Conservation (phyloP, 108 stramenopile species). For the Fistulifera pelliculosa region DNA sequence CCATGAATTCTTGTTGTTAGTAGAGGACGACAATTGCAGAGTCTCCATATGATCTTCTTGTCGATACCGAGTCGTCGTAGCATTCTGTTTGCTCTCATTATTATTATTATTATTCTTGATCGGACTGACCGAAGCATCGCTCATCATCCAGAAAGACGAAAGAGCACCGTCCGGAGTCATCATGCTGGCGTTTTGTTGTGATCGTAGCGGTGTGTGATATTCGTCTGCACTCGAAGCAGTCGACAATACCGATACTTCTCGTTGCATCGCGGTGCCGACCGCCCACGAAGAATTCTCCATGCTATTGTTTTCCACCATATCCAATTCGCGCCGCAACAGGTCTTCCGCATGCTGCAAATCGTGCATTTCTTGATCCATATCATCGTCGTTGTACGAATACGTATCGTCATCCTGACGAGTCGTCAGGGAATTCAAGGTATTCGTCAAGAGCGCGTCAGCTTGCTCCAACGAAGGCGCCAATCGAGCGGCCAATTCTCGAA, state of each 20-base stretch:
- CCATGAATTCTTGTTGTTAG: conserved; percentile 1
- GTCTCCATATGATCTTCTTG: background rate
- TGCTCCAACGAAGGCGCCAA: conserved; percentile 8
- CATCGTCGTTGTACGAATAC: conserved; percentile 9
- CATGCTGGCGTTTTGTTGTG: background rate
- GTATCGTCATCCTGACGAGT: background rate
- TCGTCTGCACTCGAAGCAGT: background rate
- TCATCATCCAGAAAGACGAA: no score
- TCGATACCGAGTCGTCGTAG: background rate
- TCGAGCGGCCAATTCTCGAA: background rate
- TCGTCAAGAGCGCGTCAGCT: conserved; percentile 7
- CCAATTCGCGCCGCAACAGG: conserved; percentile 12
- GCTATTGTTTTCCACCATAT: conserved; percentile 5
- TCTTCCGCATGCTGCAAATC: conserved; percentile 7
- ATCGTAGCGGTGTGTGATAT: background rate
- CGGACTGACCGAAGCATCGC: no score
- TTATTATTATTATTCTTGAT: no score
- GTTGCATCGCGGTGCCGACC: background rate
- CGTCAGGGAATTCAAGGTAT: conserved; percentile 1
- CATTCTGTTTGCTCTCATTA: background rate
- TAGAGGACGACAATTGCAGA: background rate
- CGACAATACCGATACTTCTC: background rate
- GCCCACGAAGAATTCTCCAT: background rate
- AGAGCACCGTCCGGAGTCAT: no score
- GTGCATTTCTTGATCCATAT: conserved; percentile 9